These are phyloP conservation scores for Mucor mucedo DNA, from an alignment of 371 early-diverging fungal genomes.

Conservation along the genomic window DNA sequence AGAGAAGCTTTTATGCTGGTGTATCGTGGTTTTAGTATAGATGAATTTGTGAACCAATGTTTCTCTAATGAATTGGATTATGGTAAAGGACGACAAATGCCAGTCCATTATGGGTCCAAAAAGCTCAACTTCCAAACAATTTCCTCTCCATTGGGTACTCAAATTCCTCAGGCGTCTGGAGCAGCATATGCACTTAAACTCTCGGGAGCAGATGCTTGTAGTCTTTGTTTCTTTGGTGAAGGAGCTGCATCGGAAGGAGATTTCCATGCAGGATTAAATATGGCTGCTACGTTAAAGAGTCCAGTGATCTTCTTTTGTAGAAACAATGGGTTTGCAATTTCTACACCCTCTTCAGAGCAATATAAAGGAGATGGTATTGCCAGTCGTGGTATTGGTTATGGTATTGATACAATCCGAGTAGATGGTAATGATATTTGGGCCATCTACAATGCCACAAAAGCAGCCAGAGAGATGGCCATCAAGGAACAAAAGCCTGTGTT, in stretches of 20 bases:
- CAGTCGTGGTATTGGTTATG: slow-evolving; percentile 93
- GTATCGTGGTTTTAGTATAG: slow-evolving; percentile 92
- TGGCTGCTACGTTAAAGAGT: slow-evolving; percentile 91
- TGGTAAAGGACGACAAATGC: slow-evolving; percentile 98
- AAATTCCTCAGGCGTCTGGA: slow-evolving; percentile 98
- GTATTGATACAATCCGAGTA: slow-evolving; percentile 96
- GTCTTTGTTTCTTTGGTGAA: slow-evolving; percentile 96
- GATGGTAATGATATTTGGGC: slow-evolving; percentile 98
- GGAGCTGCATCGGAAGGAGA: slow-evolving; percentile 98
- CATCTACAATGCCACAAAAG: slow-evolving; percentile 89
- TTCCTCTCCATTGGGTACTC: slow-evolving; percentile 95
- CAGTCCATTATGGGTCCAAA: slow-evolving; percentile 93
- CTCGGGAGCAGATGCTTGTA: slow-evolving; percentile 75
- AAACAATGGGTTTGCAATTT: slow-evolving; percentile 98
- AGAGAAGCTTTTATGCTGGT: slow-evolving; percentile 94
- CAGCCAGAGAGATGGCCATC: slow-evolving; percentile 83
- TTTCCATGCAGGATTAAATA: slow-evolving; percentile 97
- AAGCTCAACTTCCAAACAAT: slow-evolving; percentile 93
- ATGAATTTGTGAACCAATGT: slow-evolving; percentile 96
- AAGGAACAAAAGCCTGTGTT: slow-evolving; percentile 87
- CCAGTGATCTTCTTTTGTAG: slow-evolving; percentile 96
- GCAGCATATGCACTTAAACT: slow-evolving; percentile 95
- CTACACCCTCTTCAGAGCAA: slow-evolving; percentile 94
- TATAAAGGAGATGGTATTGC: slow-evolving; percentile 98
- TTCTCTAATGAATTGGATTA: slow-evolving; percentile 87